Conservation (phyloP, 345 rosid species). For the Eucalyptus lansdowneana region DNA sequence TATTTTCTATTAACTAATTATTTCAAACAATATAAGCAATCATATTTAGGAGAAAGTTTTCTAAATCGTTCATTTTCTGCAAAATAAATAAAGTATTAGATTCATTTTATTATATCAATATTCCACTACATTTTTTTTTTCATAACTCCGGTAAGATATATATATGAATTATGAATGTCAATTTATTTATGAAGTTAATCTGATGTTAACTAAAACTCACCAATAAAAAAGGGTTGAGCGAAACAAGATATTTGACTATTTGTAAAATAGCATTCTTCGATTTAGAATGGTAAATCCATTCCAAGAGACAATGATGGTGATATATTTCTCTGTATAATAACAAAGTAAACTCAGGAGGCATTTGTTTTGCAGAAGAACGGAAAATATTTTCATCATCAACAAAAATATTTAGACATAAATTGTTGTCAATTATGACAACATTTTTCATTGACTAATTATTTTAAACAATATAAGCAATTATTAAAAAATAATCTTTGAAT, state of each 20-base stretch:
- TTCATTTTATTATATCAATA: not conserved
- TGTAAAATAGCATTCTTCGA: not conserved
- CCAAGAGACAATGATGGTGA: not conserved
- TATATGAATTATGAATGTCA: not conserved
- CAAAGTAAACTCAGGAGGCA: not conserved
- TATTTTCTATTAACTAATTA: not conserved
- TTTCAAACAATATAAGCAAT: not conserved
- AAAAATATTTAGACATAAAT: too few relatives aligned
- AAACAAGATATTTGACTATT: not conserved
- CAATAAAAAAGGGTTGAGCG: not conserved
- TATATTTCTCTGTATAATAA: not conserved
- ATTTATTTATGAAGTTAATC: not conserved
- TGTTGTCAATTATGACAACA: too few relatives aligned
- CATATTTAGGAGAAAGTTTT: not conserved
- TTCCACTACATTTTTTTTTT: not conserved
- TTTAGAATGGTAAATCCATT: not conserved
- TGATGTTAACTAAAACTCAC: not conserved
- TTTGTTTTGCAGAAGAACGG: rapidly evolving
- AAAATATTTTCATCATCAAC: too few relatives aligned
- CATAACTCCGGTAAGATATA: rapidly evolving
- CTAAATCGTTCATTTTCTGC: not conserved
- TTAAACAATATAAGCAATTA: too few relatives aligned
- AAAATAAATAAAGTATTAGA: not conserved
- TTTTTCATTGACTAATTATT: too few relatives aligned
- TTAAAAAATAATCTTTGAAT: too few relatives aligned